Conservation (phyloP, 2,329 filamentous ascomycete genomes). For the Pyrenochaeta sp. region DNA sequence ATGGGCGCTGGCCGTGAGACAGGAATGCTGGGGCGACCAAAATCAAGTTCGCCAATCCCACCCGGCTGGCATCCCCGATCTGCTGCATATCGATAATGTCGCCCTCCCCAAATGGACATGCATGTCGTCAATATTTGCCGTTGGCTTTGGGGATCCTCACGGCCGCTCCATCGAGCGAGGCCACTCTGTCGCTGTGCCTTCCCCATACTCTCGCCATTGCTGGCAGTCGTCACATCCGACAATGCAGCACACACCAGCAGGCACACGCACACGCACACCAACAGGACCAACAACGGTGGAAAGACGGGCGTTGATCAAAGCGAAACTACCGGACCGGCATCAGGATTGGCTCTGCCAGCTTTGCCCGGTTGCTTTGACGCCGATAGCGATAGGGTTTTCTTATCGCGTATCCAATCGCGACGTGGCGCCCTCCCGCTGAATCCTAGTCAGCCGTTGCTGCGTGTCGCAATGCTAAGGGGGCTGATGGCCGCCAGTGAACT, state of each 20-base stretch:
- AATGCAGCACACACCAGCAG: constrained; percentile 12
- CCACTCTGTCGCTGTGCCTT: background rate
- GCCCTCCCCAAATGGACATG: constrained; percentile 2
- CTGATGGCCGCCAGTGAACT: constrained; percentile 27
- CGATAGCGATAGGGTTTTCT: constrained; percentile 35
- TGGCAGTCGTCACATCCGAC: constrained; percentile 26
- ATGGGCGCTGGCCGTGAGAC: constrained; percentile 13
- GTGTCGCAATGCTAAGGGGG: constrained; percentile 36
- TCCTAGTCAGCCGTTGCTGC: constrained; percentile 36
- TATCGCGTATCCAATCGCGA: constrained; percentile 29
- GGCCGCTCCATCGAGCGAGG: background rate
- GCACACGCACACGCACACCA: background rate
- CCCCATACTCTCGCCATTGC: background rate
- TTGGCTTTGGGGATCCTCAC: background rate
- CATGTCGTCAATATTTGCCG: background rate
- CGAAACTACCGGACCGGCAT: constrained; percentile 29
- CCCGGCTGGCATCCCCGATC: constrained; percentile 25
- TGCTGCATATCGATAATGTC: constrained; percentile 26
- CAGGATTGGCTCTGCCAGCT: constrained; percentile 29
- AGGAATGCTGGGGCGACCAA: constrained; percentile 17
- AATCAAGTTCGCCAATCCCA: constrained; percentile 24
- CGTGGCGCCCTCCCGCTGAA: constrained; percentile 32
- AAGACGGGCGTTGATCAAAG: constrained; percentile 41
- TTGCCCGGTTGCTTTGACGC: constrained; percentile 20
- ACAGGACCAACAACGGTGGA: constrained; percentile 2